A percentile compares a stretch with the other conserved stretches of the same genome.
These are phyloP conservation scores for Onygenales sp. DNA, from an alignment of 2,329 filamentous ascomycete species.

Conservation along the genomic window DNA sequence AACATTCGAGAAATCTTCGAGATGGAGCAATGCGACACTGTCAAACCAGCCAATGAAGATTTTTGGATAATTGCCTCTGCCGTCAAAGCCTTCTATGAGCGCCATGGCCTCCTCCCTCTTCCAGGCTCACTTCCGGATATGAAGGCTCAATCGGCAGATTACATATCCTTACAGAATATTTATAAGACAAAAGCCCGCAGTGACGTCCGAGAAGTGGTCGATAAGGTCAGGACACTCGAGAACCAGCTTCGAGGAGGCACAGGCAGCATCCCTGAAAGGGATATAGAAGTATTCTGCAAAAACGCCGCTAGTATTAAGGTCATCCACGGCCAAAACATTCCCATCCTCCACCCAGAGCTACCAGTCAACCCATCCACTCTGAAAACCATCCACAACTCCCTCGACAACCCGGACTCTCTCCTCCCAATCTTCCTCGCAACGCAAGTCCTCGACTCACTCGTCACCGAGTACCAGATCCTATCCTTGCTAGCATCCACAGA, in stretches of 20 bases:
- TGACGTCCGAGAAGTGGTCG: conserved; percentile 67
- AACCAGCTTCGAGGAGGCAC: conserved; percentile 36
- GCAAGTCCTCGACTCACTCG: conserved; percentile 33
- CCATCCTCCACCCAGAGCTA: conserved; percentile 30
- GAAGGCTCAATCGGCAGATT: conserved; percentile 88
- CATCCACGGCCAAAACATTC: conserved; percentile 55
- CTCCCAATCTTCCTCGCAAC: conserved; percentile 62
- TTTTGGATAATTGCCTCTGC: conserved; percentile 90
- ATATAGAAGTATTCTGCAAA: conserved; percentile 90
- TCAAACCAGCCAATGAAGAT: conserved; percentile 42
- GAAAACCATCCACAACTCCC: conserved; percentile 31
- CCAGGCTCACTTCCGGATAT: conserved; percentile 89
- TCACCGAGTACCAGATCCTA: conserved; percentile 45
- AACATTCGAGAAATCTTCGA: conserved; percentile 70
- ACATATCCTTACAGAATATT: conserved; percentile 81
- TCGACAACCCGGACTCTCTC: conserved; percentile 46
- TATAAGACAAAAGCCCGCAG: conserved; percentile 81
- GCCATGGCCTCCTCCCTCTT: conserved; percentile 66
- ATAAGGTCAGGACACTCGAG: conserved; percentile 51
- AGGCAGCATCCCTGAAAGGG: conserved; percentile 51
- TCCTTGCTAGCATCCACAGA: not conserved
- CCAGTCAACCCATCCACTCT: conserved; percentile 32
- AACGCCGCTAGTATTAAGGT: conserved; percentile 89
- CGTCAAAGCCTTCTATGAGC: conserved; percentile 64
- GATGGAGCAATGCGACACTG: conserved; percentile 48